Base-by-base conservation (phyloP, 164 flowering plant species). In the Magnolia sinica region DNA sequence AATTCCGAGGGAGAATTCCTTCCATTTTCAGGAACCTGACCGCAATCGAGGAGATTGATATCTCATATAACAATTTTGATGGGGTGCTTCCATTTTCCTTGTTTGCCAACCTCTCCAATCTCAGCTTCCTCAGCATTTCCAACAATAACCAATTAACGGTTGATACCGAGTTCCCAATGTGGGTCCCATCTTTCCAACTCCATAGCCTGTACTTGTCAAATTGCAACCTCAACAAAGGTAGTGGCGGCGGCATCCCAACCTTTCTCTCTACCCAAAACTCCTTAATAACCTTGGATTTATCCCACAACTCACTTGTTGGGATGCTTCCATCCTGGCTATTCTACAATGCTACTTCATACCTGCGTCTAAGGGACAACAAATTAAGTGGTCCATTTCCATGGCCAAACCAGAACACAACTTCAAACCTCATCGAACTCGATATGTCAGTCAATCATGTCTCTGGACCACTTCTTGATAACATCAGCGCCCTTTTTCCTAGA, bases 131-230 rank as follows among this genome's bases (percentile, higher is more conserved):
- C 7, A 69, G 45, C 55, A 3, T 64, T 19, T 75, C 77, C 0
- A 18, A 67, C 72, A 67, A 67, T 68, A 10, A 18, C 27, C 63
- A 23, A 4, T 19, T 75, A 67, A 20, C 27, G 51, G 72, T 75
- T 22, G 72, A 75, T 18, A 75, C 77, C 9, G 77, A 67, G 27
- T 51, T 27, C 8, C 72, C 72, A 7, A 75, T 65, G 1, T 75
- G 77, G 77, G 11, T 24, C 10, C 77, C 77, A 55, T 51, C 77
- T 68, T 75, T 75, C 65, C 72, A 75, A 31, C 51, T 75, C 1
- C 24, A 3, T 3, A 27, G 14, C 24, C 50, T 75, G 6, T n/a
- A 18, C 59, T 2, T 74, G 11, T 11, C 69, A 22, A 20, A n/a
- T n/a, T 74, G 76, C 69, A 37, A 63, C 3, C 52, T 74, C 52